Evolutionary conservation across 352 stramenopile species (phyloP), one percentile per base, ranked within the genome.

Genomic region (Globisporangium perplexum): DNA sequence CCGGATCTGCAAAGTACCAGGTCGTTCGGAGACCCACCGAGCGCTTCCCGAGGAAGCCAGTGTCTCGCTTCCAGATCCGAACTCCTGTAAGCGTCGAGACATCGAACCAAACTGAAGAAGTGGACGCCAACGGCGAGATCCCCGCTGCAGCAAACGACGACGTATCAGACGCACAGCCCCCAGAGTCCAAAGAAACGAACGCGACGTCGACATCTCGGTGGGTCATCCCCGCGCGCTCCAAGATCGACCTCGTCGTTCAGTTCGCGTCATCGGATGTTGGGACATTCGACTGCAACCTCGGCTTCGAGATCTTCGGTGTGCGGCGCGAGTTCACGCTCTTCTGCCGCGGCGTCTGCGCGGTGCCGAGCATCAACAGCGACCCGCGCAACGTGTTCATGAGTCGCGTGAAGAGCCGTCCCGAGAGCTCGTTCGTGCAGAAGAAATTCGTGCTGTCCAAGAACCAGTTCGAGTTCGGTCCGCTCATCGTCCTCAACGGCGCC

Each of bases 371-470:
- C 57, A 97, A 97, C 65, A 79, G 60, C 26, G 92, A 98, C 51
- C 92, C 92, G 11, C 71, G 89, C 36, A 98, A 97, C 57, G 85
- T 98, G 3, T 98, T 98, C 57, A 98, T 98, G 93, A 84, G 77
- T 43, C 83, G 93, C 15, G 66, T 97, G 17, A 98, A 98, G 64
- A 83, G 72, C 31, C 66, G 71, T 10, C 66, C 76, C 2, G 84
- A 93, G 22, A 55, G 67, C 7, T 57, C 64, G 10, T 79, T 91
- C 63, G 75, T 96, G 17, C 68, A 84, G 7, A 98, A 98, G 54
- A 92, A 95, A n/a, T 98, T 92, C 49, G 85, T 98, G 2, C 55
- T 95, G 4, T 87, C 86, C 0, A 86, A 75, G 47, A 87, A 87
- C 44, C 69, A 84, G 53, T 98, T 97, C 61, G 91, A 98, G 44